phyloP scores from a whole-genome alignment of 2,329 filamentous ascomycete species.

The Dissoconium aciculare region DNA sequence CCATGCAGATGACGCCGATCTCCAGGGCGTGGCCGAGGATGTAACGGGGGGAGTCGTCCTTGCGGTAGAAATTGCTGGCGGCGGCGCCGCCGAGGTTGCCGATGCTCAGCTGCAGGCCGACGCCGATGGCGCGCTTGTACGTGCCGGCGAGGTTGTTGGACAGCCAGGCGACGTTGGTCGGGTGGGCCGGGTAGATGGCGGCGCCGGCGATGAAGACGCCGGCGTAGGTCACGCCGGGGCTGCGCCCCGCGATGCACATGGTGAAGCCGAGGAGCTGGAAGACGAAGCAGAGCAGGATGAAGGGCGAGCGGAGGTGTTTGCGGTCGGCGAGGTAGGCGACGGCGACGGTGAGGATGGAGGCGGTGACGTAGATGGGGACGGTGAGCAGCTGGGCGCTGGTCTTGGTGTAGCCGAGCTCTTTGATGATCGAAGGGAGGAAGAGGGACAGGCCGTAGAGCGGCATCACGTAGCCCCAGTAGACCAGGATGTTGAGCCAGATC shows the following conservation, averaged over 20 bases:
- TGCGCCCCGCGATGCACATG: conserved; percentile 12
- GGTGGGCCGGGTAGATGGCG: conserved; percentile 13
- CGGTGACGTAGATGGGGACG: conserved; percentile 30
- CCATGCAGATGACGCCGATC: conserved; percentile 35
- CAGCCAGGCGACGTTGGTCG: conserved; percentile 10
- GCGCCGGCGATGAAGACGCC: conserved; percentile 18
- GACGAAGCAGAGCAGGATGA: conserved; percentile 12
- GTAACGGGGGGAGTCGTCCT: conserved; percentile 35
- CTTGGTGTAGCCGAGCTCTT: conserved; percentile 27
- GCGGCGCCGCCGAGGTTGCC: conserved; percentile 41
- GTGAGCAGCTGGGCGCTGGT: conserved; percentile 31
- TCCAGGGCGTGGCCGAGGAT: conserved; percentile 38
- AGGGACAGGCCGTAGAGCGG: conserved; percentile 33
- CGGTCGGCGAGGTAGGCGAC: conserved; percentile 16
- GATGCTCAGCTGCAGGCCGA: conserved; percentile 36
- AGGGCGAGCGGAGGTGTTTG: conserved; percentile 15
- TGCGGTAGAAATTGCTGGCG: conserved; percentile 57
- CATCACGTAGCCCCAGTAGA: conserved; percentile 35
- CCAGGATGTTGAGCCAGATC: conserved; percentile 38
- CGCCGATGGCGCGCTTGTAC: conserved; percentile 37
- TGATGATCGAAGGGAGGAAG: conserved; percentile 9
- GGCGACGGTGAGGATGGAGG: conserved; percentile 11
- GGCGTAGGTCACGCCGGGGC: conserved; percentile 16
- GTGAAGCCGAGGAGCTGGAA: conserved; percentile 17
- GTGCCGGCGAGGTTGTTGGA: conserved; percentile 38